phyloP scores from a whole-genome alignment of 2,329 filamentous ascomycete genomes.

The Colletotrichum neosansevieriae region DNA sequence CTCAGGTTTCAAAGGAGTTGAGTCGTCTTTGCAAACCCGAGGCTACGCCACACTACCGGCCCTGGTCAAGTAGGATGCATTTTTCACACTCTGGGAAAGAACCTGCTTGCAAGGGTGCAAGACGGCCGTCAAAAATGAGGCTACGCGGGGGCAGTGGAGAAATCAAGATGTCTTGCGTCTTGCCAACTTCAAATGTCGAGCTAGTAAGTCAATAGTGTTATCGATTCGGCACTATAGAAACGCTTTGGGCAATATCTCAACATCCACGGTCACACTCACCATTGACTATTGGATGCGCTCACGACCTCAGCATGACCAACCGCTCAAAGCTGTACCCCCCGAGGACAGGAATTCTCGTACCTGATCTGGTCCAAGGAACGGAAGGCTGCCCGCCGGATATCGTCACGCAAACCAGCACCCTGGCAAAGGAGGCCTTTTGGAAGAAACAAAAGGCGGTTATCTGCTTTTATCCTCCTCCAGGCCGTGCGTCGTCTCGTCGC shows the following conservation, averaged over 20 bases:
- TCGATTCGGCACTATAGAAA: not conserved
- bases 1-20: not conserved
- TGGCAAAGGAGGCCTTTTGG: not conserved
- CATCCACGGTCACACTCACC: conserved; percentile 4
- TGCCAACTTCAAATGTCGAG: not conserved
- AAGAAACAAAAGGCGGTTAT: not conserved
- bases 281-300: not conserved
- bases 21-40: not conserved
- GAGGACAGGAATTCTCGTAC: not conserved
- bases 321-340: conserved; percentile 1
- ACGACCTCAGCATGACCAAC: not conserved
- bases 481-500: not conserved
- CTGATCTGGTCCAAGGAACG: not conserved
- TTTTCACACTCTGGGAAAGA: not conserved
- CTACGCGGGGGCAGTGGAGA: conserved; percentile 2
- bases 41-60: not conserved
- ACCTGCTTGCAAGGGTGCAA: not conserved
- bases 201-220: conserved; percentile 9
- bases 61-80: not conserved
- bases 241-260: not conserved
- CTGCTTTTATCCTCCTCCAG: not conserved
- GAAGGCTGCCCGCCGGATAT: conserved; percentile 1
- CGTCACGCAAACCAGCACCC: conserved; percentile 3
- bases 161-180: not conserved
- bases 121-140: conserved; percentile 8